A percentile compares a stretch with the other conserved stretches of the same genome.
These are phyloP conservation scores for Fraxinus pennsylvanica DNA, from an alignment of 257 asterid genomes.

Conservation along the genomic window DNA sequence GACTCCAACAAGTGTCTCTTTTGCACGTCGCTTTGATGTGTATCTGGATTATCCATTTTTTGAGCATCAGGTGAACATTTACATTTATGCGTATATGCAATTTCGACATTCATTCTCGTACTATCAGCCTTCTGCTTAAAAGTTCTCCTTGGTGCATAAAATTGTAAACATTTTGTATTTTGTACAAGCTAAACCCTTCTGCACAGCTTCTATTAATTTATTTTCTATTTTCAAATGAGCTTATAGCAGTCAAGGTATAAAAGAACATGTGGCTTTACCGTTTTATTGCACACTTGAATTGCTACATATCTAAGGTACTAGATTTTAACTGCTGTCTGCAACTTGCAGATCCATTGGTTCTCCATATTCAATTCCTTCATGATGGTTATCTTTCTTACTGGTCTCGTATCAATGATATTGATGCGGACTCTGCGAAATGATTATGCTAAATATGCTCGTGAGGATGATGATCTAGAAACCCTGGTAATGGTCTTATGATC, in stretches of 20 bases:
- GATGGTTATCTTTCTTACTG: conserved; percentile 75
- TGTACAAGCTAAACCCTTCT: not conserved
- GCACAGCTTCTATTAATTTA: not conserved
- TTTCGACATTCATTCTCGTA: not conserved
- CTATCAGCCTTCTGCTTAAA: not conserved
- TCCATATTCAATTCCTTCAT: conserved; percentile 66
- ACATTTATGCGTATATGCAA: not conserved
- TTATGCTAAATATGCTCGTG: conserved; percentile 70
- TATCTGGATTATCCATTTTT: conserved; percentile 67
- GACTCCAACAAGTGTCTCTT: conserved; percentile 45
- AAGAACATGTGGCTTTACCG: not conserved
- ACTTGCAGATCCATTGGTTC: conserved; percentile 69
- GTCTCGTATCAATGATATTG: conserved; percentile 66
- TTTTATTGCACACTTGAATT: not conserved
- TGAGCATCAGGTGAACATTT: conserved; percentile 59
- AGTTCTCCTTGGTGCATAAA: not conserved
- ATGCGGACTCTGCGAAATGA: conserved; percentile 67
- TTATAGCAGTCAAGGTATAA: not conserved
- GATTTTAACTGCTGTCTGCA: conserved; percentile 4
- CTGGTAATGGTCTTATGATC: conserved; percentile 37
- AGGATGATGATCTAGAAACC: conserved; percentile 68
- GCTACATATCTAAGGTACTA: not conserved
- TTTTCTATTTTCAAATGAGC: conserved; percentile 3
- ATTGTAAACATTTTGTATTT: not conserved
- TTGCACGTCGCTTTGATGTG: conserved; percentile 65